Conservation (phyloP, 495 filamentous ascomycete species). For the Podospora comata region DNA sequence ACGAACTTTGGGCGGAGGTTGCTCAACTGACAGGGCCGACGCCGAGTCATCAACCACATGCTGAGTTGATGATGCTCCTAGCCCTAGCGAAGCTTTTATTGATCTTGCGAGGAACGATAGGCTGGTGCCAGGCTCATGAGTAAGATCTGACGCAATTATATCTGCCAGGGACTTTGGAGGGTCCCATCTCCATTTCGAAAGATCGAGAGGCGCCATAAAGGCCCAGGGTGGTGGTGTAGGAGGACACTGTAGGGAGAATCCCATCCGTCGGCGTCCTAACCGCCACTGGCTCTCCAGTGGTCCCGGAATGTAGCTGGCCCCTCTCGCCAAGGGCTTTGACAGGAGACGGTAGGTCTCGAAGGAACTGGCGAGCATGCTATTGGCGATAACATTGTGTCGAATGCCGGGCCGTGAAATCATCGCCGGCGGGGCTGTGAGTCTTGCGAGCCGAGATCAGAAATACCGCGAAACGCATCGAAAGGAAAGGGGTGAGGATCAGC, state of each 20-base stretch:
- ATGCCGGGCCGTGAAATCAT: conserved; percentile 40
- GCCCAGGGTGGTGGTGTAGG: conserved; percentile 40
- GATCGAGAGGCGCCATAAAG: conserved; percentile 36
- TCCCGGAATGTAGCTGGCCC: conserved; percentile 38
- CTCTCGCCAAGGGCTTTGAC: conserved; percentile 40
- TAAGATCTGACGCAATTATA: background rate
- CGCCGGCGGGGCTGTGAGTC: conserved; percentile 13
- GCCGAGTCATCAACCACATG: background rate
- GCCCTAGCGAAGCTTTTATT: background rate
- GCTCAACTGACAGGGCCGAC: background rate
- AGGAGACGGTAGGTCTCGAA: conserved; percentile 33
- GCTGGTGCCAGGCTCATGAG: background rate
- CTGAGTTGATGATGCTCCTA: background rate
- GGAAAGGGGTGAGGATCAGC: background rate
- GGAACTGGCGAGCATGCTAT: conserved; percentile 40
- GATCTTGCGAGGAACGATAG: background rate
- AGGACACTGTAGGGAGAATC: conserved; percentile 36
- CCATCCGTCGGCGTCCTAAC: conserved; percentile 51
- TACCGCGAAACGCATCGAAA: background rate
- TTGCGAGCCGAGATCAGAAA: background rate
- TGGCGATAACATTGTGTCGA: background rate
- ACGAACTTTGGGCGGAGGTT: background rate
- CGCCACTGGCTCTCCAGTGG: conserved; percentile 53
- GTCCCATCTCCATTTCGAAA: conserved; percentile 50
- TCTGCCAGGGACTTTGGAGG: conserved; percentile 34